Conservation (phyloP, 2,329 filamentous ascomycete genomes). For the Cercospora sojina region DNA sequence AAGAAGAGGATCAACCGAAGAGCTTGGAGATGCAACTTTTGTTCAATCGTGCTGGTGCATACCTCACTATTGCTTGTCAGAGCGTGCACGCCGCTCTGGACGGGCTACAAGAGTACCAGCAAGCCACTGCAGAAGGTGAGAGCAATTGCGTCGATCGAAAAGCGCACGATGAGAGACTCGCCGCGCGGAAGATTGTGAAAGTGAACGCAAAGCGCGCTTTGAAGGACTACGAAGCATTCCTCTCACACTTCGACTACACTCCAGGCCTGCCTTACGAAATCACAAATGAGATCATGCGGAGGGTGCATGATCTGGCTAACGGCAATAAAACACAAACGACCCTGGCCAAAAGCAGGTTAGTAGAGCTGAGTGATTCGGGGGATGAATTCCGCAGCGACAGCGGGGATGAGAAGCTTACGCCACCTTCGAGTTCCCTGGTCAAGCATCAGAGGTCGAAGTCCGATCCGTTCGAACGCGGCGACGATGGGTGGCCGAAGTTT, state of each 20-base stretch:
- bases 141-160: conserved; percentile 50
- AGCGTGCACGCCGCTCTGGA: conserved; percentile 60
- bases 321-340: conserved; percentile 39
- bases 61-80: conserved; percentile 69
- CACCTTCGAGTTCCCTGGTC: conserved; percentile 45
- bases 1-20: conserved; percentile 67
- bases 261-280: conserved; percentile 64
- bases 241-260: conserved; percentile 75
- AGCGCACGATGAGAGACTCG: conserved; percentile 50
- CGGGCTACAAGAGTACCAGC: conserved; percentile 42
- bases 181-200: conserved; percentile 68
- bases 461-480: conserved; percentile 35
- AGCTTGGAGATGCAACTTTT: conserved; percentile 72
- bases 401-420: conserved; percentile 25
- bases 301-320: conserved; percentile 58
- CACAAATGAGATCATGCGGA: conserved; percentile 57
- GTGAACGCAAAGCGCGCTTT: conserved; percentile 73
- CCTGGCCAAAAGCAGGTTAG: conserved; percentile 32
- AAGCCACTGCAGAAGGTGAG: conserved; percentile 34
- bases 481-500: conserved; percentile 48
- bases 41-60: conserved; percentile 72
- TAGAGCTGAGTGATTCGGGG: conserved; percentile 32
- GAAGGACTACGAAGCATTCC: conserved; percentile 70
- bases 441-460: conserved; percentile 40
- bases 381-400: conserved; percentile 24